phyloP scores from a whole-genome alignment of 1,284 basidiomycete species.

The Leccinum subrobustum region DNA sequence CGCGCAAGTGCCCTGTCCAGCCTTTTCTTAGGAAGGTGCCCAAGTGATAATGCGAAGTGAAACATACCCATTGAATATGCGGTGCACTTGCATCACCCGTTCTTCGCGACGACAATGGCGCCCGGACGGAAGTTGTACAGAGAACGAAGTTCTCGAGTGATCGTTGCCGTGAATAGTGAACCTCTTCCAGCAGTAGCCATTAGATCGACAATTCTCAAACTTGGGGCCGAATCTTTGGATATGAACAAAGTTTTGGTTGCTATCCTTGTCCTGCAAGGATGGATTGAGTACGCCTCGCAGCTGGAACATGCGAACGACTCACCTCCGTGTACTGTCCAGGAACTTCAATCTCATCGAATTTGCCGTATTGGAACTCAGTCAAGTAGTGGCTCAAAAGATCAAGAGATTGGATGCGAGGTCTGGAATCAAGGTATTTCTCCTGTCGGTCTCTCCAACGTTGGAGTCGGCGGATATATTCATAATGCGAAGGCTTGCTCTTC shows the following conservation, averaged over 20 bases:
- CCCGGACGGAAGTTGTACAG: constrained; percentile 87
- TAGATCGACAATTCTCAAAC: constrained; percentile 85
- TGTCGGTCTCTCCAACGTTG: constrained; percentile 95
- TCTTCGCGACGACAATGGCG: constrained; percentile 93
- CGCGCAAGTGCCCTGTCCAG: constrained; percentile 69
- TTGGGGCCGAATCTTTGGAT: constrained; percentile 91
- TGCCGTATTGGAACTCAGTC: constrained; percentile 97
- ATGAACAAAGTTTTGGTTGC: constrained; percentile 88
- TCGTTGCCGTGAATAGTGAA: constrained; percentile 94
- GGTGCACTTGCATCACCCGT: constrained; percentile 87
- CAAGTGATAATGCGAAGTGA: background rate
- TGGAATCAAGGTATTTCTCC: constrained; percentile 80
- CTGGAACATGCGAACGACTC: constrained; percentile 15
- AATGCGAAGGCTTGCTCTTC: constrained; percentile 74
- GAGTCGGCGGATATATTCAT: constrained; percentile 87
- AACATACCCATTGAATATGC: constrained; percentile 87
- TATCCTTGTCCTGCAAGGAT: constrained; percentile 81
- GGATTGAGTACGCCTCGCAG: constrained; percentile 3
- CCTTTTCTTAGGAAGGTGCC: constrained; percentile 9
- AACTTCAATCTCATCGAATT: constrained; percentile 98
- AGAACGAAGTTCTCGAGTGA: constrained; percentile 85
- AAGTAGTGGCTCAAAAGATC: constrained; percentile 92
- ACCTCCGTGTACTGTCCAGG: constrained; percentile 98
- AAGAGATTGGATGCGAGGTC: constrained; percentile 85
- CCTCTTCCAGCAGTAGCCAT: constrained; percentile 88